phyloP scores from a whole-genome alignment of 352 stramenopile genomes.

The Globisporangium nagaii region DNA sequence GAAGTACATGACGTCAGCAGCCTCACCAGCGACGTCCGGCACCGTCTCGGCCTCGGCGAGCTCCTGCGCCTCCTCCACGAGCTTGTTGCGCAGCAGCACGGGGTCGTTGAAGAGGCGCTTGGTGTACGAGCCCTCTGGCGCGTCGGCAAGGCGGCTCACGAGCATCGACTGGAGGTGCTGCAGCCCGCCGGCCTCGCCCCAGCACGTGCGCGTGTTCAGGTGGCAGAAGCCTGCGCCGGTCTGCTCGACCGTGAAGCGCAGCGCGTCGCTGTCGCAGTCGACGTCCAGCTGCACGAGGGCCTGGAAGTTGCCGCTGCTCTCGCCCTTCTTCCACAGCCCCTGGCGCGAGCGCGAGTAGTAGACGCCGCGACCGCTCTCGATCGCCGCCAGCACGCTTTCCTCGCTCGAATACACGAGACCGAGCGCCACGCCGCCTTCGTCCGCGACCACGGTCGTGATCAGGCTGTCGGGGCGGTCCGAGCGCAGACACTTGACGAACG shows the following conservation, averaged over 20 bases:
- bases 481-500: conserved; percentile 77
- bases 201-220: conserved; percentile 92
- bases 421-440: conserved; percentile 80
- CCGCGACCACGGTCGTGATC: conserved; percentile 93
- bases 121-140: conserved; percentile 93
- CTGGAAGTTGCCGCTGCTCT: conserved; percentile 93
- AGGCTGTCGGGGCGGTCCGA: conserved; percentile 90
- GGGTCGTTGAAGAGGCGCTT: conserved; percentile 94
- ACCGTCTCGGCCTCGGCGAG: conserved; percentile 83
- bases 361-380: conserved; percentile 87
- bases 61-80: conserved; percentile 96
- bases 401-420: conserved; percentile 94
- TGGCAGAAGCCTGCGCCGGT: conserved; percentile 71
- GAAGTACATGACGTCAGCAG: conserved; percentile 97
- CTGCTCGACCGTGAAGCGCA: conserved; percentile 94
- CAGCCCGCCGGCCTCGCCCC: conserved; percentile 84
- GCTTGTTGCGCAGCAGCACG: conserved; percentile 91
- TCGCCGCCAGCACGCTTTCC: conserved; percentile 87
- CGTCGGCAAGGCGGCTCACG: conserved; percentile 75
- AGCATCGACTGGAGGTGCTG: conserved; percentile 89
- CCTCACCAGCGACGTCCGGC: conserved; percentile 90
- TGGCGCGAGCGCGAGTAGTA: conserved; percentile 94
- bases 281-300: conserved; percentile 90
- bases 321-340: conserved; percentile 93
- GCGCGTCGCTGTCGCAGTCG: conserved; percentile 94